phyloP scores from a whole-genome alignment of 345 rosid genomes.

The Brassica incana region DNA sequence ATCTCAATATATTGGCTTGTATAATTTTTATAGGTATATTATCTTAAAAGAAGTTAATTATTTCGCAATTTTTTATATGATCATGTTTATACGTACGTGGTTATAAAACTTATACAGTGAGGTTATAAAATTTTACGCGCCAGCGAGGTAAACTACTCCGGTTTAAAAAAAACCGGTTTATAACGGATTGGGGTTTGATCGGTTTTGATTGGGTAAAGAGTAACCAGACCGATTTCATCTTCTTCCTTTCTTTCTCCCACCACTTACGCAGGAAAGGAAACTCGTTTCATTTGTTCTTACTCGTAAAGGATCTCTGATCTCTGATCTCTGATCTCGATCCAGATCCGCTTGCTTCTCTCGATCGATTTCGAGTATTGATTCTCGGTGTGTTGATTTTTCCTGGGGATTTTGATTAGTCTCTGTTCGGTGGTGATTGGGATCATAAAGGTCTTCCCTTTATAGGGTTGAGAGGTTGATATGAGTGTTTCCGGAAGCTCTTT shows the following conservation, averaged over 20 bases:
- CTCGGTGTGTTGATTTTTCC: background rate
- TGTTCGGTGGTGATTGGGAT: background rate
- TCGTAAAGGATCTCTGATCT: background rate
- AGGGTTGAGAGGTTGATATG: background rate
- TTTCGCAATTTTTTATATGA: background rate
- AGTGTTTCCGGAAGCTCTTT: background rate
- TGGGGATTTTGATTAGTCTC: background rate
- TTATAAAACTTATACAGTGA: background rate
- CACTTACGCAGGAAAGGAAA: background rate
- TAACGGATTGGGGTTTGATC: background rate
- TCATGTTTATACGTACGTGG: background rate
- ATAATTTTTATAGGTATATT: slow-evolving; percentile 14
- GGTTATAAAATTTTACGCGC: background rate
- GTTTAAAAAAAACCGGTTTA: background rate
- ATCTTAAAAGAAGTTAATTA: background rate
- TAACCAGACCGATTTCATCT: slow-evolving; percentile 22
- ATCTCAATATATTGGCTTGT: slow-evolving; percentile 3
- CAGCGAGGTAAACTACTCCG: no score
- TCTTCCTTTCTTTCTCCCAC: background rate
- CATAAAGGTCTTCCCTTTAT: background rate
- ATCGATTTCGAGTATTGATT: background rate
- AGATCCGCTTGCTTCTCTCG: background rate
- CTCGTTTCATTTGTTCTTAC: background rate
- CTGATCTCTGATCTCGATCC: background rate
- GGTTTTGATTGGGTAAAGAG: background rate